A percentile compares a stretch with the other conserved stretches of the same genome.
These are phyloP conservation scores for Xylariaceae sp. DNA, from an alignment of 2,329 filamentous ascomycete species.

Conservation along the genomic window DNA sequence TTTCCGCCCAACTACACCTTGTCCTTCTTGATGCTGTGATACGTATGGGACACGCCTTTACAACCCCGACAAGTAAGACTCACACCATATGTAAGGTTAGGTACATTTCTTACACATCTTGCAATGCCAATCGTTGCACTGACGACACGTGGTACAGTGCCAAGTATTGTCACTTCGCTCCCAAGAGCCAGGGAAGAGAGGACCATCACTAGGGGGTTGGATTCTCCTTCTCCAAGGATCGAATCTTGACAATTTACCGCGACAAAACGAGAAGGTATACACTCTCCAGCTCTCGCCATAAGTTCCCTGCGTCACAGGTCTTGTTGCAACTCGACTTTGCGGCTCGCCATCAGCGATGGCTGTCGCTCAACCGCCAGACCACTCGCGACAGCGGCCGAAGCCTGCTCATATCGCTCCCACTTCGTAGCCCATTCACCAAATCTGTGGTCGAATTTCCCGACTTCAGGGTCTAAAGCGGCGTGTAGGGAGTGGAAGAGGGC, in stretches of 20 bases:
- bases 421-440: background rate
- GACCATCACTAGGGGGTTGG: background rate
- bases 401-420: background rate
- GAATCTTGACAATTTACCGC: background rate
- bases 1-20: background rate
- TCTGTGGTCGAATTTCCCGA: background rate
- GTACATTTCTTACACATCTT: constrained; percentile 2
- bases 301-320: background rate
- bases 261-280: background rate
- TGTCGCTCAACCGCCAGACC: background rate
- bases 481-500: background rate
- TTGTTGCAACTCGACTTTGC: background rate
- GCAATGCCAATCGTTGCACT: constrained; percentile 5
- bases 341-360: background rate
- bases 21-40: background rate
- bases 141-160: constrained; percentile 3
- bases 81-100: constrained; percentile 3
- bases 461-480: background rate
- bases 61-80: constrained; percentile 2
- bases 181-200: background rate
- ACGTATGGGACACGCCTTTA: constrained; percentile 1
- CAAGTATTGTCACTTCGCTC: background rate
- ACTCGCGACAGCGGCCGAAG: background rate
- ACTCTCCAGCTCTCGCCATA: background rate
- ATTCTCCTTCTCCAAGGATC: background rate